These are phyloP conservation scores for Mortierella sp. DNA, from an alignment of 371 early-diverging fungal genomes.

Conservation along the genomic window DNA sequence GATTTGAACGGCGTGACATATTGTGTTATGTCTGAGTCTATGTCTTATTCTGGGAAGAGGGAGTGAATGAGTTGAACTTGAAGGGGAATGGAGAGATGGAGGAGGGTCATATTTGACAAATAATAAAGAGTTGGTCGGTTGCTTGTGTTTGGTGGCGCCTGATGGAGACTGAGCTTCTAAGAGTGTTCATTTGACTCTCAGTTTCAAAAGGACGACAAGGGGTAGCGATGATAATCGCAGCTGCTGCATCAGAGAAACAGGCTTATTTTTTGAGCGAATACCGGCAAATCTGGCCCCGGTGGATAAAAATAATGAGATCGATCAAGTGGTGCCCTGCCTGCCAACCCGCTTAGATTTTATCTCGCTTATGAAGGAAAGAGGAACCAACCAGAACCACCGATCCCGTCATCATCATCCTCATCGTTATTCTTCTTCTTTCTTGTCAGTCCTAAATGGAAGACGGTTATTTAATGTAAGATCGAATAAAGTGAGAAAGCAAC, in stretches of 20 bases:
- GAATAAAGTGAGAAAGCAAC: no score
- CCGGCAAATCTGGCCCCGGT: not conserved
- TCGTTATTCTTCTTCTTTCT: not conserved
- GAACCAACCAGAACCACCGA: not conserved
- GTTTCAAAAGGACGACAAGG: not conserved
- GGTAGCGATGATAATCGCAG: not conserved
- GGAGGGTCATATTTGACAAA: not conserved
- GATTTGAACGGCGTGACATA: constrained; percentile 27
- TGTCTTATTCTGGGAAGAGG: no score
- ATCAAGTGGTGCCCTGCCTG: not conserved
- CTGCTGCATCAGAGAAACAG: not conserved
- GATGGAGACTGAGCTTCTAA: not conserved
- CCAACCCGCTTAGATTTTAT: no score
- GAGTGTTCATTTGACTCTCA: not conserved
- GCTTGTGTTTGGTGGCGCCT: constrained; percentile 7
- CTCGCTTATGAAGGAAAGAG: not conserved
- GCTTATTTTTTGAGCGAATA: not conserved
- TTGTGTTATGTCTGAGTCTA: not conserved
- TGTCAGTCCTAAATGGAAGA: not conserved
- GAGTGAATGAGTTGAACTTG: not conserved
- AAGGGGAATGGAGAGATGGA: not conserved
- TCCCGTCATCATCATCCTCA: not conserved
- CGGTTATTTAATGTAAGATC: not conserved
- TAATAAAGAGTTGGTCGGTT: not conserved
- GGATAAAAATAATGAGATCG: not conserved